Evolutionary conservation across 805 yeast genomes (phyloP), one percentile per base, ranked within the genome.

Genomic region (Diddensiella caesifluorescens): DNA sequence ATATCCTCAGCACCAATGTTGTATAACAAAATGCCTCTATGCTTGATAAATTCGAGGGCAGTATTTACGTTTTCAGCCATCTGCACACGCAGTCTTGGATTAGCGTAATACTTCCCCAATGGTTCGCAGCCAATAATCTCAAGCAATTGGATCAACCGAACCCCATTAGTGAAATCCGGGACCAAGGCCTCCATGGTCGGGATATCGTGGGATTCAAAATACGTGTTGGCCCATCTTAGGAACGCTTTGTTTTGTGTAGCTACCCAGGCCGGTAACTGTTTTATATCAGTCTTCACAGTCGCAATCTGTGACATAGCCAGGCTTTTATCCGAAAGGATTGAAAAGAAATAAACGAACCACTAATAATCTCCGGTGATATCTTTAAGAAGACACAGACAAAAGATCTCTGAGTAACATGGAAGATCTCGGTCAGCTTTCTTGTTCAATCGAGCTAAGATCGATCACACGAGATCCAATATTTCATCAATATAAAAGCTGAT

Each of bases 1-100:
- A 89, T 85, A 62, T 88, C 96, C 61, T 88, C 96, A 12, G 97
- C 66, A 3, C 69, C 69, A 25, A 65, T 62, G 44, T 62, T 59
- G 44, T 61, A 52, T 23, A 65, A 48, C 39, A 53, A 57, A n/a
- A 65, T 57, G 3, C 65, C 65, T 16, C 65, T 39, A 15, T 57
- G 57, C 39, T 59, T 55, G 38, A 65, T 61, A 33, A 56, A 62
- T 7, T 59, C 65, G 23, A 65, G 49, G 1, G 69, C 69, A 6
- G 55, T 51, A 41, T 61, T 61, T 25, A 65, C 56, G 44, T 65
- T 65, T 45, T 65, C 69, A 5, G 59, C 61, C 42, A 52, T 62
- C 44, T 65, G 69, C 13, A 65, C 59, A n/a, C 63, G 52, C 34
- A 61, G 51, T 29, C 58, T 55, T 3, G 68, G 68, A 5, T 47